A percentile compares a stretch with the other conserved stretches of the same genome.
Conservation (phyloP, 108 stramenopile genomes). For the Aurantiochytrium sp. region DNA sequence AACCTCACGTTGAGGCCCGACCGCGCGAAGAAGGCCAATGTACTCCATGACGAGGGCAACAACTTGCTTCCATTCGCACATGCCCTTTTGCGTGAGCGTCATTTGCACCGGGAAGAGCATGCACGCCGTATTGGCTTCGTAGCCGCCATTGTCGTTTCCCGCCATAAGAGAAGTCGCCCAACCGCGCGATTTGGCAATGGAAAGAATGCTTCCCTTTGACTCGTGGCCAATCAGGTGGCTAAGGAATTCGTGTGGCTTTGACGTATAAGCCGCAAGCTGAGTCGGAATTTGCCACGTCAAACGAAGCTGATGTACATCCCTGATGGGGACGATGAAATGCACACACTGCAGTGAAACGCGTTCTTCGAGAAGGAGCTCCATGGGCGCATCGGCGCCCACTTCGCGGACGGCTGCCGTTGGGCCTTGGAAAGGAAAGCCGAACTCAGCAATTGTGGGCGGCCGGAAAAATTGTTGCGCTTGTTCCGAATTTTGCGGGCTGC, state of each 20-base stretch:
- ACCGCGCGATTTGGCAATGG: slow-evolving; percentile 62
- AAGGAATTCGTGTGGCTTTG: slow-evolving; percentile 69
- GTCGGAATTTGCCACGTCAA: slow-evolving; percentile 82
- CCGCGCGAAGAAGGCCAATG: not conserved
- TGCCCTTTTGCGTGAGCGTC: slow-evolving; percentile 56
- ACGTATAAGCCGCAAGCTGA: slow-evolving; percentile 20
- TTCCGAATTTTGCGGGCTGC: not conserved
- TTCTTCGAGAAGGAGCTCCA: not conserved
- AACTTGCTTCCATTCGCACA: not conserved
- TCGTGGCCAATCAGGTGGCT: slow-evolving; percentile 93
- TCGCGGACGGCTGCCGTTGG: not conserved
- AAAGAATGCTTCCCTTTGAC: slow-evolving; percentile 74
- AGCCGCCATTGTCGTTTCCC: slow-evolving; percentile 47
- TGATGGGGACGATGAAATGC: slow-evolving; percentile 69
- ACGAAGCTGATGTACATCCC: slow-evolving; percentile 67
- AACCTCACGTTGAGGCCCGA: not conserved
- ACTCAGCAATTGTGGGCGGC: not conserved
- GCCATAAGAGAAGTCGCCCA: slow-evolving; percentile 65
- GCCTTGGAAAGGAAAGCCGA: not conserved
- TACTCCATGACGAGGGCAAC: slow-evolving; percentile 23
- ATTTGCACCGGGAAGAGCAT: slow-evolving; percentile 57
- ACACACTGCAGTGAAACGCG: slow-evolving; percentile 21
- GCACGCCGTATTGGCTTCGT: slow-evolving; percentile 59
- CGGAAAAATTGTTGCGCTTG: not conserved
- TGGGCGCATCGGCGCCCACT: not conserved